Base-by-base conservation (phyloP, 179 eudicot species). In the Corrigiola litoralis region DNA sequence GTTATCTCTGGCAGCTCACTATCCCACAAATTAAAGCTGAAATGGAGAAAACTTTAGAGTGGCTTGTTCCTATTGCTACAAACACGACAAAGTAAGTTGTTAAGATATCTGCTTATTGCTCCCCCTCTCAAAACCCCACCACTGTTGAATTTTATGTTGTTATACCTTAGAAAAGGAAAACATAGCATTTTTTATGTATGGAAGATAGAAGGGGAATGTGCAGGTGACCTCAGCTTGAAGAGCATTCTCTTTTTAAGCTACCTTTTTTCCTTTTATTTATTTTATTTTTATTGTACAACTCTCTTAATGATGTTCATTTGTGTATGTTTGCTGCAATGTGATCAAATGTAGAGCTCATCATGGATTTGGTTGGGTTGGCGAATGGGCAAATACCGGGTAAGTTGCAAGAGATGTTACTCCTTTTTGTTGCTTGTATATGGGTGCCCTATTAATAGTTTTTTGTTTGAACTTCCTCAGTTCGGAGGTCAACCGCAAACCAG, bases 291-390 rank as follows among this genome's bases (percentile, higher is more conserved):
- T 40, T 32, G 24, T 32, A 13, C 45, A 37, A 1, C 10, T 28
- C 3, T 11, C 3, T 37, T 24, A 23, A 21, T 29, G 51, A 58
- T 47, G 21, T 28, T 69, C 70, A 41, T 62, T 25, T 28, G 6
- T 52, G 23, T 48, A 67, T 46, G 2, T 25, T 66, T 33, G 31
- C 16, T 53, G 53, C 4, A 29, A 34, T 13, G 57, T 58, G 67
- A 66, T 52, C 23, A 24, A 42, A 65, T 77, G 47, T 83, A 94
- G 99, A 83, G 97, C 97, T 36, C 99, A 94, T 79, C 99, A 94
- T 71, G 99, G 99, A 60, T 94, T 94, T 37, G 99, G 99, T 32
- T 94, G 99, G 99, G 99, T 94, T 65, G 99, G 99, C 61, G 99
- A 94, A 82, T 94, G 99, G 99, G 97, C 97, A 47, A 94, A 88